Base-by-base conservation (phyloP, 495 filamentous ascomycete species). In the Hypoxylon cercidicola region DNA sequence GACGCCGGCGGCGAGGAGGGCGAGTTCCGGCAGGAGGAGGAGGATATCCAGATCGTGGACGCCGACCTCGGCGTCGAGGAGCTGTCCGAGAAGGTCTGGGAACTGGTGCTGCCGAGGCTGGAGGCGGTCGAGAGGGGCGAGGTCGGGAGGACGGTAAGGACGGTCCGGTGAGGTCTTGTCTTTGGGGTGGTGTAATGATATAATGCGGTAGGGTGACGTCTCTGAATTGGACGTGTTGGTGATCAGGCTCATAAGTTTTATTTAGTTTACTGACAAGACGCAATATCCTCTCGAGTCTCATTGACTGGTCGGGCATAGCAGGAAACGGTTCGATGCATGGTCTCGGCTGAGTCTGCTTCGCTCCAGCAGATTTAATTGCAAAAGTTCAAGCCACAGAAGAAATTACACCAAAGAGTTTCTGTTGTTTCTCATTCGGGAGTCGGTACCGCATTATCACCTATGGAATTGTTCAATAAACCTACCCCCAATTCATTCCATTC, bases 31-130 rank as follows among this genome's bases (percentile, higher is more conserved):
- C 77, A 84, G 72, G 81, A 81, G 63, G 79, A 80, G 47, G 82
- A 82, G 71, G 81, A 84, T 65, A 79, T 87, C 69, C 76, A 79
- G 43, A 79, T 86, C 18, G 70, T 87, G 16, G 81, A 88, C 72
- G 85, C 85, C 49, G 77, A 83, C 15, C 43, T 74, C 11, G 68
- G 72, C 0, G 74, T 84, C 7, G 83, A 85, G 60, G 80, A 80
- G 35, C 81, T 87, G 10, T 77, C 76, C 9, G 79, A 81, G 55
- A 75, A 76, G 67, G 74, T 87, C 20, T 83, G 80, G 81, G 74
- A 74, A 61, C 72, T 77, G 44, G 82, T 84, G n/a, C 64, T 69
- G 47, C 70, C 55, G n/a, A 70, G 78, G 39, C 71, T 84, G 13
- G 78, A 81, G 54, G 75, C 72, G 20, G 82, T 83, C 13, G 78